These are phyloP conservation scores for Coniosporium tulheliwenetii DNA, from an alignment of 2,329 filamentous ascomycete genomes.

Conservation along the genomic window DNA sequence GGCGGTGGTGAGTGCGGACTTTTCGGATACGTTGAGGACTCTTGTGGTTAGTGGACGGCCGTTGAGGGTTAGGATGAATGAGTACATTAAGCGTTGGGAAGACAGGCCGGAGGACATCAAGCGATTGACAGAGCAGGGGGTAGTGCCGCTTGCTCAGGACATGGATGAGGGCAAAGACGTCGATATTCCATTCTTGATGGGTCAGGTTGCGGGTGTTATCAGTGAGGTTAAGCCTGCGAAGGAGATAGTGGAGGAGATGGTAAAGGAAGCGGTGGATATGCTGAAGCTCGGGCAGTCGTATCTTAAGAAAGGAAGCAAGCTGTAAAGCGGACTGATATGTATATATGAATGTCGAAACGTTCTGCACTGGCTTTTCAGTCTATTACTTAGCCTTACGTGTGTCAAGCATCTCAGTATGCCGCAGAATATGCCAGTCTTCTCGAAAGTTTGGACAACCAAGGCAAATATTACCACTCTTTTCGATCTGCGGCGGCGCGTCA, in stretches of 20 bases:
- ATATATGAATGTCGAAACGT: too few species aligned
- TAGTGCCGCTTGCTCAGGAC: slow-evolving; percentile 72
- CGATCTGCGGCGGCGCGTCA: too few species aligned
- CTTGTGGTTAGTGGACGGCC: slow-evolving; percentile 72
- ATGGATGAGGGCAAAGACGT: slow-evolving; percentile 69
- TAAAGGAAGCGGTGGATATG: slow-evolving; percentile 55
- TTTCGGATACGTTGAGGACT: slow-evolving; percentile 68
- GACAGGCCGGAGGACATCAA: slow-evolving; percentile 56
- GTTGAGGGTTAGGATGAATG: slow-evolving; percentile 64
- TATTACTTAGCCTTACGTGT: too few species aligned
- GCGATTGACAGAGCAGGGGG: slow-evolving; percentile 56
- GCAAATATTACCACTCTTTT: too few species aligned
- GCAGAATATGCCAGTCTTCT: too few species aligned
- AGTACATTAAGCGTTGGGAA: slow-evolving; percentile 75
- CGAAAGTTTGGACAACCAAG: too few species aligned
- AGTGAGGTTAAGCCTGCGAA: slow-evolving; percentile 62
- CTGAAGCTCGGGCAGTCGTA: slow-evolving; percentile 47
- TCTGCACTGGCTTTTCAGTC: too few species aligned
- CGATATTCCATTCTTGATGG: slow-evolving; percentile 83
- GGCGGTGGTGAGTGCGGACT: slow-evolving; percentile 63
- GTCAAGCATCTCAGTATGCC: too few species aligned
- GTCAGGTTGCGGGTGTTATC: slow-evolving; percentile 74
- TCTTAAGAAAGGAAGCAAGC: slow-evolving; percentile 31
- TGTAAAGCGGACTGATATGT: slow-evolving; percentile 14
- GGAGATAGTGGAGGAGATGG: slow-evolving; percentile 84